phyloP scores from a whole-genome alignment of 371 early-diverging fungal genomes.

The Mucor mucedo region DNA sequence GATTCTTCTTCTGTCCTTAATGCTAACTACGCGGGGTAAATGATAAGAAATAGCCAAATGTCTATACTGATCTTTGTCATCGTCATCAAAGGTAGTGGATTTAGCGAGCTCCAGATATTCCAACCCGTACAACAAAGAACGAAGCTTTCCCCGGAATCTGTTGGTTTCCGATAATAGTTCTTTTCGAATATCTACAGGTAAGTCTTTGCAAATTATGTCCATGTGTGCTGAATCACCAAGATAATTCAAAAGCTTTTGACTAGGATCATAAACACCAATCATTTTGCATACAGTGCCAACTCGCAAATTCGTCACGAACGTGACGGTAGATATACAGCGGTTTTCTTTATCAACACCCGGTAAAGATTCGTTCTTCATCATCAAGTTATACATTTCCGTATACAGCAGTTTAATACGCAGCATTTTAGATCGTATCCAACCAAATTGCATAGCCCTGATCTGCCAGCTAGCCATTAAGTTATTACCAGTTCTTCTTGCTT shows the following conservation, averaged over 20 bases:
- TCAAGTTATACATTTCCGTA: slow-evolving; percentile 36
- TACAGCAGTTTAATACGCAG: slow-evolving; percentile 47
- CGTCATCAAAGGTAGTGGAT: not conserved
- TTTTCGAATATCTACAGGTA: slow-evolving; percentile 16
- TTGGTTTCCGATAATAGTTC: slow-evolving; percentile 9
- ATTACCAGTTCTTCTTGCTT: not conserved
- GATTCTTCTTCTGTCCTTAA: slow-evolving; percentile 13
- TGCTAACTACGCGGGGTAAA: slow-evolving; percentile 4
- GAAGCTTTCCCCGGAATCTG: slow-evolving; percentile 27
- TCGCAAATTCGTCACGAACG: slow-evolving; percentile 18
- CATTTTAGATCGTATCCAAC: slow-evolving; percentile 51
- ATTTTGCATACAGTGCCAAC: slow-evolving; percentile 8
- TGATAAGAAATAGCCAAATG: slow-evolving; percentile 10
- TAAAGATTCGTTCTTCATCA: slow-evolving; percentile 4
- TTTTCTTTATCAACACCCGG: slow-evolving; percentile 25
- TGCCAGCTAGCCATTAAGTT: slow-evolving; percentile 25
- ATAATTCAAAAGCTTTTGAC: slow-evolving; percentile 12
- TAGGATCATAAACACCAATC: slow-evolving; percentile 26
- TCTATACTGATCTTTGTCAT: not conserved
- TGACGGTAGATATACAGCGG: slow-evolving; percentile 5
- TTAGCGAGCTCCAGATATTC: slow-evolving; percentile 1
- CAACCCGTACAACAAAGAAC: slow-evolving; percentile 13
- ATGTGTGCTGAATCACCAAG: slow-evolving; percentile 13
- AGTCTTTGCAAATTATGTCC: slow-evolving; percentile 4
- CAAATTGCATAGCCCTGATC: slow-evolving; percentile 45